Evolutionary conservation across 2,329 filamentous ascomycete species (phyloP).

Genomic region (Fusarium caatingaense): DNA sequence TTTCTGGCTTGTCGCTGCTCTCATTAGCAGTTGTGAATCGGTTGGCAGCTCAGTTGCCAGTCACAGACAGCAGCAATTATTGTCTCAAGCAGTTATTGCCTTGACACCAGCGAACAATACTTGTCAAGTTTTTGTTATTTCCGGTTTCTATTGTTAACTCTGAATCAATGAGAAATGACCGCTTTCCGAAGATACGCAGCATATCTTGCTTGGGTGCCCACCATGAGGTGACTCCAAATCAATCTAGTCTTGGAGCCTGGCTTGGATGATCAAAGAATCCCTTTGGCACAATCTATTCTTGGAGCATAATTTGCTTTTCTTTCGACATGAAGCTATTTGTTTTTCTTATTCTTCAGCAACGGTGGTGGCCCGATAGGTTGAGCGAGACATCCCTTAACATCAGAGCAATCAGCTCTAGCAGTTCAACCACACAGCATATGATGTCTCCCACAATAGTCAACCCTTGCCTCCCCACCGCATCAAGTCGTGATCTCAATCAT

Average conservation of each 20-base stretch:
- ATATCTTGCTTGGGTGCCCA: neutral
- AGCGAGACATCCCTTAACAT: neutral
- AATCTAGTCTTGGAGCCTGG: neutral
- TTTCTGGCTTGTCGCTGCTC: neutral
- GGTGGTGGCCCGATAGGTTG: neutral
- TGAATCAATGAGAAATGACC: neutral
- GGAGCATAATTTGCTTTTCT: neutral
- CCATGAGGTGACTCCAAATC: neutral
- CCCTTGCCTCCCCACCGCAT: neutral
- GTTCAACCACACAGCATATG: constrained; percentile 15
- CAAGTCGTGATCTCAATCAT: neutral
- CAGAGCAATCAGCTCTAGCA: constrained; percentile 18
- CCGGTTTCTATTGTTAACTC: neutral
- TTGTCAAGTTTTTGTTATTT: neutral
- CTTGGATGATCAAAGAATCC: neutral
- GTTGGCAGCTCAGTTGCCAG: neutral
- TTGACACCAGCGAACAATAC: neutral
- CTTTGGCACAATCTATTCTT: neutral
- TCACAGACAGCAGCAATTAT: neutral
- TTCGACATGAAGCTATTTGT: neutral
- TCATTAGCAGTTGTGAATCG: neutral
- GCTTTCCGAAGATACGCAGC: neutral
- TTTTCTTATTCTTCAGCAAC: neutral
- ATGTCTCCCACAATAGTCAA: constrained; percentile 3
- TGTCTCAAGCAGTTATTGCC: neutral